A percentile compares a stretch with the other conserved stretches of the same genome.
These are phyloP conservation scores for Yarrowia osloensis DNA, from an alignment of 805 yeast species.

Conservation along the genomic window DNA sequence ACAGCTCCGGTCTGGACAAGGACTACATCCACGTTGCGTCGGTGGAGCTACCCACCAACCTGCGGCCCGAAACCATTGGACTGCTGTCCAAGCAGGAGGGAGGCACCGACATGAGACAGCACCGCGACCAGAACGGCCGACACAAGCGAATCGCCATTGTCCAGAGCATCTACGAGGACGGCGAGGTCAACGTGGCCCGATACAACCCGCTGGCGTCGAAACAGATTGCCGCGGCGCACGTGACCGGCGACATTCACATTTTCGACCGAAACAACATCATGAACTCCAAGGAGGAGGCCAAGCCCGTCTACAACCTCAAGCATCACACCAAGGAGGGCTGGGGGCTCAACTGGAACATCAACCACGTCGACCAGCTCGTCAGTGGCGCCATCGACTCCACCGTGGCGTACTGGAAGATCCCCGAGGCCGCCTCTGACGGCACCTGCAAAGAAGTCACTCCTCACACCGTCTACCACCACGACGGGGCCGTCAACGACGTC, in stretches of 20 bases:
- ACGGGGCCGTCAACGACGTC: constrained; percentile 65
- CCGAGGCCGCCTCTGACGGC: constrained; percentile 11
- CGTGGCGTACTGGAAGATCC: constrained; percentile 68
- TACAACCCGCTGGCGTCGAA: constrained; percentile 52
- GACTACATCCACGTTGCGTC: constrained; percentile 49
- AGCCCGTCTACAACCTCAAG: constrained; percentile 34
- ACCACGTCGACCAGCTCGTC: constrained; percentile 48
- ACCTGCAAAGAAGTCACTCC: constrained; percentile 44
- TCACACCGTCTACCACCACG: constrained; percentile 52
- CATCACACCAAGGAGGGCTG: constrained; percentile 66
- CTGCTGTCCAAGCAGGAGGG: constrained; percentile 9
- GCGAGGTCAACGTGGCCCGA: constrained; percentile 66
- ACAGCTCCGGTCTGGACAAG: constrained; percentile 57
- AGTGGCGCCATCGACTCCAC: constrained; percentile 68
- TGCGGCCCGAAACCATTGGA: constrained; percentile 10
- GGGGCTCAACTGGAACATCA: constrained; percentile 67
- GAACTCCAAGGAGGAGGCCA: constrained; percentile 31
- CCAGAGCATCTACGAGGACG: constrained; percentile 60
- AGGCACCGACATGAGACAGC: background rate
- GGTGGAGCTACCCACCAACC: constrained; percentile 42
- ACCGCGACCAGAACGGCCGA: background rate
- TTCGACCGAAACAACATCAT: constrained; percentile 36
- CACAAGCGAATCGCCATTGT: constrained; percentile 44
- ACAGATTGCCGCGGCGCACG: constrained; percentile 57
- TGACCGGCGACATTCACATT: constrained; percentile 42